Evolutionary conservation across 2,329 filamentous ascomycete genomes (phyloP), one percentile per base, ranked within the genome.

Genomic region (Cladosporium cucumerinum): DNA sequence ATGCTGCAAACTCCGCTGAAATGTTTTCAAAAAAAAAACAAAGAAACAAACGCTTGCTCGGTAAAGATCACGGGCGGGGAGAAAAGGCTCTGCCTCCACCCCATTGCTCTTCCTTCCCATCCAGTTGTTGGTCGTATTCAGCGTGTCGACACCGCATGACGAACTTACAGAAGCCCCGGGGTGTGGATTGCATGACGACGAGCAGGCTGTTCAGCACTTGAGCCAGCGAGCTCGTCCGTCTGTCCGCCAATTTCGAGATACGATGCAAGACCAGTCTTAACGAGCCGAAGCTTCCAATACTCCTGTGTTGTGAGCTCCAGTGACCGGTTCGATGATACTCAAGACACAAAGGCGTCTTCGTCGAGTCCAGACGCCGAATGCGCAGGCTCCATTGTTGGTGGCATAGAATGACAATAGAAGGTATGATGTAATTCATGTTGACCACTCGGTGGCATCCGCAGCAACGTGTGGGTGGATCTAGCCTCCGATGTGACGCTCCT

Each of bases 401-500:
- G 14, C 5, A 25, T 23, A 11, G 21, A 8, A 18, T 16, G 54
- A 30, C n/a, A 6, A 28, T 21, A 30, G 30, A 55, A n/a, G 12
- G 14, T 12, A 43, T n/a, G 8, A 18, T 26, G 18, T 28, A 26
- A 23, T 25, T 32, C 25, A 34, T 39, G 39, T 11, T 25, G 25
- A 48, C 16, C 39, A 59, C 23, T 28, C 21, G 57, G 12, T 16
- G 26, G 18, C n/a, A 25, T 34, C n/a, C 2, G 28, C n/a, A 51
- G 23, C 34, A 46, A 25, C 23, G 18, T n/a, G 32, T 7, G 16
- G 23, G 5, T 32, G 26, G 7, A 23, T 57, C 25, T 54, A 52
- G 30, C 61, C 34, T 30, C 62, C 62, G 71, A 92, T 90, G 71
- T 91, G 87, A 68, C 89, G 84, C 73, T 90, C 86, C 70, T 78